These are phyloP conservation scores for Tolypocladium ovalisporum DNA, from an alignment of 2,329 filamentous ascomycete genomes.

Conservation along the genomic window DNA sequence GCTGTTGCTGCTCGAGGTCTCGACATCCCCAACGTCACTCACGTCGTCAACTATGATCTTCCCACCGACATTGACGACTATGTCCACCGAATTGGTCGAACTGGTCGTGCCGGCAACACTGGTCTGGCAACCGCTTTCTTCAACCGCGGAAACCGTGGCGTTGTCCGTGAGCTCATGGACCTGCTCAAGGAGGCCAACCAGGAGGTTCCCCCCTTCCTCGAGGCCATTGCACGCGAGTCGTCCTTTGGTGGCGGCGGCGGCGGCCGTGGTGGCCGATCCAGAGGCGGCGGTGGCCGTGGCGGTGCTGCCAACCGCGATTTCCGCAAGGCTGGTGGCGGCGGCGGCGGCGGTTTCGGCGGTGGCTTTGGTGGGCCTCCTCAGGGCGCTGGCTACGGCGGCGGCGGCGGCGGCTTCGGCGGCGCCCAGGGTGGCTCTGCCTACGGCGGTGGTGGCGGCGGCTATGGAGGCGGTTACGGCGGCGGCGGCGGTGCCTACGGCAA, in stretches of 20 bases:
- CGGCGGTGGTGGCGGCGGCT: slow-evolving; percentile 27
- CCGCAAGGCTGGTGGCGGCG: slow-evolving; percentile 59
- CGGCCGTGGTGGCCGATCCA: slow-evolving; percentile 43
- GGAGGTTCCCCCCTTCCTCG: slow-evolving; percentile 85
- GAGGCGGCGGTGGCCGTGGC: slow-evolving; percentile 52
- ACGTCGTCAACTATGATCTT: slow-evolving; percentile 99
- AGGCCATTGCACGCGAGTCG: slow-evolving; percentile 93
- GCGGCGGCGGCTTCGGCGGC: slow-evolving; percentile 25
- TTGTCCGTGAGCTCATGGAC: slow-evolving; percentile 94
- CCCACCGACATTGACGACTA: slow-evolving; percentile 98
- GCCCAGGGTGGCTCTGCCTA: slow-evolving; percentile 25
- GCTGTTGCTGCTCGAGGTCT: slow-evolving; percentile 86
- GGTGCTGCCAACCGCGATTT: slow-evolving; percentile 75
- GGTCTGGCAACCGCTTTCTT: slow-evolving; percentile 98
- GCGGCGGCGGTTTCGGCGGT: slow-evolving; percentile 29
- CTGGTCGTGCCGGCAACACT: slow-evolving; percentile 97
- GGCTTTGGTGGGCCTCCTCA: slow-evolving; percentile 17
- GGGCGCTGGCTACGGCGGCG: slow-evolving; percentile 28
- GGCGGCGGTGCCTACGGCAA: slow-evolving; percentile 45
- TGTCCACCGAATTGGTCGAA: slow-evolving; percentile 98
- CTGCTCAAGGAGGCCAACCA: slow-evolving; percentile 98
- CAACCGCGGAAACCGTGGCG: slow-evolving; percentile 98
- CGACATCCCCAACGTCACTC: slow-evolving; percentile 92
- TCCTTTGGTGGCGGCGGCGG: slow-evolving; percentile 71
- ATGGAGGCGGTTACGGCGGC: slow-evolving; percentile 32